Conservation (phyloP, 306 rosid genomes). For the Ormosia semicastrata region DNA sequence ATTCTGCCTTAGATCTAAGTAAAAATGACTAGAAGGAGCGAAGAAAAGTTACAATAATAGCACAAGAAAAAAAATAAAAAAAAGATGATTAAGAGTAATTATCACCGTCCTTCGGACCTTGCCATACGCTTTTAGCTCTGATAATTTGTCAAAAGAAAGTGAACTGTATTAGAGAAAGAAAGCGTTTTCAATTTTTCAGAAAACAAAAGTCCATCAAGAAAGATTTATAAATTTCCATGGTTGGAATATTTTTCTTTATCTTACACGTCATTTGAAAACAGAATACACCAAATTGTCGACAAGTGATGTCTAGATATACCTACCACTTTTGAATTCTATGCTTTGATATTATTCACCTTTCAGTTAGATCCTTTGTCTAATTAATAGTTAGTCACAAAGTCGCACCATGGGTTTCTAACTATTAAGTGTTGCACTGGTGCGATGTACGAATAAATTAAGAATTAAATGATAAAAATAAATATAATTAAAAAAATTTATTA, state of each 20-base stretch:
- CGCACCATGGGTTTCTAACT: no score
- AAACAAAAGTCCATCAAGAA: neutral
- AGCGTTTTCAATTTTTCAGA: neutral
- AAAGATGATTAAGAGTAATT: neutral
- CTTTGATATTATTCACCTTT: neutral
- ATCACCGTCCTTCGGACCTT: neutral
- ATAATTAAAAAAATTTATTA: no score
- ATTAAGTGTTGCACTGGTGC: no score
- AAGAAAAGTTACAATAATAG: neutral
- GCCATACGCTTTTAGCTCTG: neutral
- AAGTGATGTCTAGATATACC: neutral
- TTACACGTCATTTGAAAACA: neutral
- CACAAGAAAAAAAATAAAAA: no score
- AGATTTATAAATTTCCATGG: neutral
- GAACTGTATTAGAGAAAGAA: neutral
- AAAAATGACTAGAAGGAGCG: neutral
- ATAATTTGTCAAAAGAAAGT: neutral
- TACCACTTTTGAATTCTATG: conserved; percentile 7
- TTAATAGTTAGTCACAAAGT: neutral
- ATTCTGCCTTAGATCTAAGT: neutral
- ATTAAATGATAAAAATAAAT: no score
- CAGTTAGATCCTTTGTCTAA: neutral
- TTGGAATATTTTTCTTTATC: neutral
- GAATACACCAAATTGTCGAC: neutral
- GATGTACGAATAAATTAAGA: no score